Base-by-base conservation (phyloP, 1,284 basidiomycete species). In the Trichosporon asahii region DNA sequence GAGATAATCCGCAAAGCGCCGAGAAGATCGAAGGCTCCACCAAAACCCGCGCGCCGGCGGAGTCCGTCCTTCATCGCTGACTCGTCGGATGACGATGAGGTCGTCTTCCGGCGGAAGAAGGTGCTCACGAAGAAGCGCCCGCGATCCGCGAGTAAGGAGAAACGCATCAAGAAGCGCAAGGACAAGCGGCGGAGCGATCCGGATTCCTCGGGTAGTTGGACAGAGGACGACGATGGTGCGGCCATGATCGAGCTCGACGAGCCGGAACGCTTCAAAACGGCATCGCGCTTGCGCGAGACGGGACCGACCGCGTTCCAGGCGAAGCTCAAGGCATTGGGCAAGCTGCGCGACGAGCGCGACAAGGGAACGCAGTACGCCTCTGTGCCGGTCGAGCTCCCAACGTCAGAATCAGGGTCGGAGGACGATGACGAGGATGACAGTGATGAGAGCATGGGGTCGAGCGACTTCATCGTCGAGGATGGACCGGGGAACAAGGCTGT, bases 381-480 rank as follows among this genome's bases (percentile, higher is more conserved):
- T 12, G 23, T 57, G 8, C 53, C 53, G 3, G 53, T 57, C 9
- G 53, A 57, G 53, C 53, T 57, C 11, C 53, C 53, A 5, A 27
- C 60, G 1, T 63, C 67, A 31, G 67, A 66, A 15, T 75, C 77
- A 0, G 84, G 84, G 44, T 81, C 81, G 14, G 78, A 79, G 11
- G 80, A 82, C 2, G 79, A 82, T 33, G 53, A 25, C 25, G 40
- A 44, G 15, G 15, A 44, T 18, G 23, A 37, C 18, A 29, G 18
- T 23, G 37, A 23, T 23, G 78, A 78, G 18, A 78, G 44, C 29
- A 25, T 15, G 8, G 33, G 55, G 46, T 65, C 55, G 35, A 23
- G 65, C 69, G 21, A 86, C 11, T 92, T 91, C 77, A 91, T 94
- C 70, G 88, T 91, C 1, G 89, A 92, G 69, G 91, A 94, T 75